A percentile compares a stretch with the other conserved stretches of the same genome.
These are phyloP conservation scores for Cercophora newfieldiana DNA, from an alignment of 495 filamentous ascomycete species.

Conservation along the genomic window DNA sequence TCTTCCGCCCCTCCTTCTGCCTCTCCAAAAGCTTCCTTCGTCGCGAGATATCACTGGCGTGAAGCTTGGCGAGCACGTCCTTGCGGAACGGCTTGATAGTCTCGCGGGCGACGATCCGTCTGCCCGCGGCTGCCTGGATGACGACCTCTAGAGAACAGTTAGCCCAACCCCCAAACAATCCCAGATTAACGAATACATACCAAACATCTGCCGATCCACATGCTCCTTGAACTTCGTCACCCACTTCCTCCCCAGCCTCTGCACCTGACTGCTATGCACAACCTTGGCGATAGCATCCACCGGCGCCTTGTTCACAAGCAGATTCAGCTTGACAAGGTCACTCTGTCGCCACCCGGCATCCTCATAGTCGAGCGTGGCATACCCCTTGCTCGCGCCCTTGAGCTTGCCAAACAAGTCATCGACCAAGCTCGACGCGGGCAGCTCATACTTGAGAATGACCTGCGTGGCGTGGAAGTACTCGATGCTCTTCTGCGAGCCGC, in stretches of 20 bases:
- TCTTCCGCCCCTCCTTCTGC: slow-evolving; percentile 95
- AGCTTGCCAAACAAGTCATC: slow-evolving; percentile 98
- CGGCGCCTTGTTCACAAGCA: slow-evolving; percentile 86
- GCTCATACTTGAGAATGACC: slow-evolving; percentile 90
- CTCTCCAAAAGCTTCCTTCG: slow-evolving; percentile 89
- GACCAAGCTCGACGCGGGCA: slow-evolving; percentile 84
- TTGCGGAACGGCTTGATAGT: slow-evolving; percentile 97
- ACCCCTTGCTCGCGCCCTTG: slow-evolving; percentile 76
- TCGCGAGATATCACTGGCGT: slow-evolving; percentile 82
- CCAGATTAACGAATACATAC: slow-evolving; percentile 19
- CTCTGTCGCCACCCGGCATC: slow-evolving; percentile 83
- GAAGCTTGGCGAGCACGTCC: slow-evolving; percentile 89
- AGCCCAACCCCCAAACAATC: neutral
- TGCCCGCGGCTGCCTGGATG: slow-evolving; percentile 88
- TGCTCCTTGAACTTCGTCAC: slow-evolving; percentile 97
- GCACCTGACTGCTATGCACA: slow-evolving; percentile 76
- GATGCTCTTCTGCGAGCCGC: slow-evolving; percentile 80
- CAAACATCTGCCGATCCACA: slow-evolving; percentile 90
- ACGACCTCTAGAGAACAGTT: slow-evolving; percentile 62
- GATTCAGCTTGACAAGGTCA: slow-evolving; percentile 83
- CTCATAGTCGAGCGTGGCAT: slow-evolving; percentile 89
- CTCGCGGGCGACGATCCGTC: slow-evolving; percentile 82
- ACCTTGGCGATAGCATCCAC: slow-evolving; percentile 94
- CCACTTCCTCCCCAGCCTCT: slow-evolving; percentile 78
- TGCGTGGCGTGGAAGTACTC: slow-evolving; percentile 93